Evolutionary conservation across 345 rosid genomes (phyloP), one percentile per base, ranked within the genome.

Genomic region (Reutealis trisperma): DNA sequence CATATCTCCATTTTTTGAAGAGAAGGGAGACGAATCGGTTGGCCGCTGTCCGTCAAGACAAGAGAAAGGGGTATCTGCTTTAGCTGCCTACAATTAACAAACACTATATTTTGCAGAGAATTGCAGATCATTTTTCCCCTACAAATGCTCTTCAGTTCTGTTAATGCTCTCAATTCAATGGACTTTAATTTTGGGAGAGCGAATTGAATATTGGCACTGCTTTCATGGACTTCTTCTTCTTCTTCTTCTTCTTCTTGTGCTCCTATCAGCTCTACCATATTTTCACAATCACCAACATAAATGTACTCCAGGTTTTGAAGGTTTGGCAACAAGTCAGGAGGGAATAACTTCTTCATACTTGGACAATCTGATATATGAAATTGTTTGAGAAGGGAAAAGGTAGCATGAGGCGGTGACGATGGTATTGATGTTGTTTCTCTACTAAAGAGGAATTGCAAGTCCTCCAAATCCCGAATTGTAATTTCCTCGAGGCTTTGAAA

Each of bases 251-350:
- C 11, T 15, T 55, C 45, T 13, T 37, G 41, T 11, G n/a, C 22
- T 75, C 51, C 74, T 22, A 78, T 41, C 67, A 82, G 47, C 70
- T 79, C 77, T 77, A 71, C 77, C 19, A 75, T 64, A 1, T 21
- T 21, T 5, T 51, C 15, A 49, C 71, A 65, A 32, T n/a, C 6
- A 0, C 3, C 4, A 14, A 75, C 71, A 9, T 1, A 2, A 65
- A 75, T 8, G 6, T 2, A 6, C 42, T n/a, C 71, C 18, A 75
- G 72, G 42, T 75, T 66, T 75, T 22, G 34, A 57, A 66, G 64
- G 24, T 37, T 75, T 7, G 44, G 45, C 5, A 57, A 18, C 78
- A 75, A 55, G 72, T 55, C 41, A 24, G 63, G 34, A 34, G 64
- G 55, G 62, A 66, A 64, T 41, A 75, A 37, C 54, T 24, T 54